Percentiles rank a stretch among this genome's conserved stretches.
Evolutionary conservation across 2,329 filamentous ascomycete species (phyloP).

Genomic region (Geoglossum cookeanum): DNA sequence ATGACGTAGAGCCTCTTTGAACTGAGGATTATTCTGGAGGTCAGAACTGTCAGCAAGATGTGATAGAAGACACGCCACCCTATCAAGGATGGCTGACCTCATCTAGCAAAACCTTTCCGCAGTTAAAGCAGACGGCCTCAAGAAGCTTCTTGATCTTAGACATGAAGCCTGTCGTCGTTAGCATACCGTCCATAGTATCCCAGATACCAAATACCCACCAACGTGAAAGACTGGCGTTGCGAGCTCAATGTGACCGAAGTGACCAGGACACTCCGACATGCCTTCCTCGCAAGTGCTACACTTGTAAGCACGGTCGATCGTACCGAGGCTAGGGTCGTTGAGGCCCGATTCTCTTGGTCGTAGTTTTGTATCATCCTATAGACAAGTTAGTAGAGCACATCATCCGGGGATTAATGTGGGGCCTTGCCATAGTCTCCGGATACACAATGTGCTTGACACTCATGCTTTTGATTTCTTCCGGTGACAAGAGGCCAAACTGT

Average conservation of each 20-base stretch:
- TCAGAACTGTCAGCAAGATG: conserved; percentile 39
- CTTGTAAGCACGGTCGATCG: conserved; percentile 86
- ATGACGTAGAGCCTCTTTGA: conserved; percentile 59
- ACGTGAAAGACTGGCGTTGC: conserved; percentile 89
- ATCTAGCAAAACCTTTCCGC: conserved; percentile 92
- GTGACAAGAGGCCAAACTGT: conserved; percentile 92
- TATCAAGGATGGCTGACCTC: conserved; percentile 65
- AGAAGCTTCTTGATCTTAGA: conserved; percentile 98
- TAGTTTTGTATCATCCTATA: conserved; percentile 65
- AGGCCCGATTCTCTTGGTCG: conserved; percentile 80
- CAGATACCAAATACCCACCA: conserved; percentile 25
- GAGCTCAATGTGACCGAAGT: conserved; percentile 97
- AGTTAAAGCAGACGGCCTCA: conserved; percentile 97
- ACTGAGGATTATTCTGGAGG: conserved; percentile 63
- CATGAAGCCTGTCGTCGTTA: conserved; percentile 53
- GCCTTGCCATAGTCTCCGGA: conserved; percentile 77
- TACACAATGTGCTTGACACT: conserved; percentile 92
- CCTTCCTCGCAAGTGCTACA: conserved; percentile 93
- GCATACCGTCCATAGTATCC: background rate
- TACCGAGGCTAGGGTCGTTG: conserved; percentile 89
- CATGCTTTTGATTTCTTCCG: conserved; percentile 98
- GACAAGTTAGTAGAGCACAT: background rate
- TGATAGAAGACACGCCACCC: conserved; percentile 32
- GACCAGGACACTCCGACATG: conserved; percentile 89
- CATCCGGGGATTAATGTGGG: background rate